Conservation (phyloP, 2,329 filamentous ascomycete genomes). For the Paraphoma sp. region DNA sequence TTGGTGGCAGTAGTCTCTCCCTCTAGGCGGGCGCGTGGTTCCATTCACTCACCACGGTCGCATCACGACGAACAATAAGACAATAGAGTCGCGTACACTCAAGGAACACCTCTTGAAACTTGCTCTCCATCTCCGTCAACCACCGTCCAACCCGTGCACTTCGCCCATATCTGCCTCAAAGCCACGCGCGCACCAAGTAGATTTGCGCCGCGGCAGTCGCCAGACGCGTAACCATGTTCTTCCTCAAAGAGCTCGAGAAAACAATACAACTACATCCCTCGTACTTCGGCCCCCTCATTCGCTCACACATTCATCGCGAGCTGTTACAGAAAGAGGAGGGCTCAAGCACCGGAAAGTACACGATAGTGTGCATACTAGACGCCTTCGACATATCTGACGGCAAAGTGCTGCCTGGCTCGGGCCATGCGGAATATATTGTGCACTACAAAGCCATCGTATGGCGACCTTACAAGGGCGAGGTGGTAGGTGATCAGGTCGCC, state of each 20-base stretch:
- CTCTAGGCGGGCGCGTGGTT: conserved; percentile 20
- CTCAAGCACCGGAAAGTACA: conserved; percentile 93
- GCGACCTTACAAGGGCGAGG: conserved; percentile 97
- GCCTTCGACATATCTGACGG: conserved; percentile 94
- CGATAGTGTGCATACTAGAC: conserved; percentile 98
- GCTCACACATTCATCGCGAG: conserved; percentile 87
- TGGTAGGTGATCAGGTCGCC: conserved; percentile 65
- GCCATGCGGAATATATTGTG: conserved; percentile 92
- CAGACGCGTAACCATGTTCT: conserved; percentile 75
- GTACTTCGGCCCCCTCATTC: conserved; percentile 94
- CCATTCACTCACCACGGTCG: conserved; percentile 23
- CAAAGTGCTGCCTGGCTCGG: conserved; percentile 88
- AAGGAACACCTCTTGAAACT: conserved; percentile 17
- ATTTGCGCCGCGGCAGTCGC: conserved; percentile 10
- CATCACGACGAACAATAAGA: conserved; percentile 29
- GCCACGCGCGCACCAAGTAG: conserved; percentile 10
- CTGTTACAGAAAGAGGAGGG: conserved; percentile 94
- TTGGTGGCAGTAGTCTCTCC: conserved; percentile 38
- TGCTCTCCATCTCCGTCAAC: conserved; percentile 6
- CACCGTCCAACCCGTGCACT: conserved; percentile 20
- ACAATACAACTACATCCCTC: conserved; percentile 95
- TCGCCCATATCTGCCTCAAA: conserved; percentile 9
- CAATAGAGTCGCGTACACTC: conserved; percentile 33
- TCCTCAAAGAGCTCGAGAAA: conserved; percentile 95
- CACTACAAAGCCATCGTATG: conserved; percentile 95